Evolutionary conservation across 495 filamentous ascomycete species (phyloP), one percentile per base, ranked within the genome.

Genomic region (Parathielavia appendiculata): DNA sequence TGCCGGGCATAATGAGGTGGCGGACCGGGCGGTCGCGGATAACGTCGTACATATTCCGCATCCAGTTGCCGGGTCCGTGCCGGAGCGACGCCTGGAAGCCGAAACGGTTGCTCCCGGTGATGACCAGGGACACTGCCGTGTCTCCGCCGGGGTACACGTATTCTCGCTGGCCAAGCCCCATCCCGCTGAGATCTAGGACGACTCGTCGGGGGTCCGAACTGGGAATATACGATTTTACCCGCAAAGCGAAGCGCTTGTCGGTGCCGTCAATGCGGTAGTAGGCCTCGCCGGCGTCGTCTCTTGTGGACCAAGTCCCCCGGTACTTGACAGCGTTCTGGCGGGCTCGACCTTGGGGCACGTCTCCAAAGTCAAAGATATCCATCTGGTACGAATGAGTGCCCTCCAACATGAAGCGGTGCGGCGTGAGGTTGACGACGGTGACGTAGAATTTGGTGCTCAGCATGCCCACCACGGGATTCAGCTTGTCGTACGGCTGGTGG

Each of bases 381-480:
- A 73, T 66, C 55, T 73, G 69, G 44, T 73, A 69, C 5, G 58
- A 57, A 39, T 69, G 63, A 0, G 51, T 59, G 52, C 59, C 49
- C 8, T 60, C 56, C n/a, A 73, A 54, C 5, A 43, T 58, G 64
- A 70, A 60, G 40, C 67, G 60, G 52, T 73, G 67, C 0, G 70
- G 70, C 3, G 69, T 68, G 12, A 60, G 61, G 60, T 73, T 73
- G 20, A 71, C 66, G 11, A 73, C 56, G 8, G 63, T 61, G 41
- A 71, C 44, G 57, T 60, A 69, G 41, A 67, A 66, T 20, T 56
- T 59, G 17, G 50, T 54, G 23, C 61, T 62, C 41, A 61, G 36
- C n/a, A 11, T 23, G 19, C 20, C 51, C n/a, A 54, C 35, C 5
- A 52, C 17, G 0, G 58, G 58, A 8, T 58, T 62, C 32, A 63